A percentile compares a stretch with the other conserved stretches of the same genome.
These are phyloP conservation scores for Penicillium coprophilum DNA, from an alignment of 495 filamentous ascomycete genomes.

Conservation along the genomic window DNA sequence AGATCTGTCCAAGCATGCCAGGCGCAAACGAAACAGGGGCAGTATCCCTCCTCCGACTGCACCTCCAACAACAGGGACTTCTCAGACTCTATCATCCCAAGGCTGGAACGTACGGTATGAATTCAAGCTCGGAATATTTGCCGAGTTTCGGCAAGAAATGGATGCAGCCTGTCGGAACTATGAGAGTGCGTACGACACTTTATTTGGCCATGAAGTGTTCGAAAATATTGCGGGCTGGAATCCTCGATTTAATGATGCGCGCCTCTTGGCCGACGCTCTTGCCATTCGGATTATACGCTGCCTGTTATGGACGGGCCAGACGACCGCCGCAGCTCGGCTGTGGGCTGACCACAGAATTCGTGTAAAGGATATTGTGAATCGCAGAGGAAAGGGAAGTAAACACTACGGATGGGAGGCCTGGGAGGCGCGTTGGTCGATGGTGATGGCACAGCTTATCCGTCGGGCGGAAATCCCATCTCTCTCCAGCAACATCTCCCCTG, in stretches of 20 bases:
- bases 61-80: slow-evolving; percentile 79
- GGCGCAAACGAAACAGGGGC: slow-evolving; percentile 77
- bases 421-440: slow-evolving; percentile 77
- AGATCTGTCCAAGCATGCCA: slow-evolving; percentile 81
- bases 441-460: slow-evolving; percentile 79
- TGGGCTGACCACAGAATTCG: slow-evolving; percentile 73
- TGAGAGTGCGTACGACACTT: slow-evolving; percentile 76
- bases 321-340: slow-evolving; percentile 68
- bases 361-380: slow-evolving; percentile 72
- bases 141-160: slow-evolving; percentile 88
- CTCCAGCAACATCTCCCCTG: slow-evolving; percentile 16
- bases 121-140: slow-evolving; percentile 85
- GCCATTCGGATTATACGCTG: slow-evolving; percentile 78
- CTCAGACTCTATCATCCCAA: slow-evolving; percentile 75
- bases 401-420: slow-evolving; percentile 88
- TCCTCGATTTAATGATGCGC: slow-evolving; percentile 80
- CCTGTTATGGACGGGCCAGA: slow-evolving; percentile 70
- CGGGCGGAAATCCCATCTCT: slow-evolving; percentile 53
- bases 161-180: slow-evolving; percentile 80
- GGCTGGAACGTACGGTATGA: slow-evolving; percentile 93
- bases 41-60: slow-evolving; percentile 76
- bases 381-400: slow-evolving; percentile 74
- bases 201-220: slow-evolving; percentile 78
- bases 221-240: slow-evolving; percentile 86
- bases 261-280: slow-evolving; percentile 75